Evolutionary conservation across 306 rosid species (phyloP).

Genomic region (Biancaea sappan): DNA sequence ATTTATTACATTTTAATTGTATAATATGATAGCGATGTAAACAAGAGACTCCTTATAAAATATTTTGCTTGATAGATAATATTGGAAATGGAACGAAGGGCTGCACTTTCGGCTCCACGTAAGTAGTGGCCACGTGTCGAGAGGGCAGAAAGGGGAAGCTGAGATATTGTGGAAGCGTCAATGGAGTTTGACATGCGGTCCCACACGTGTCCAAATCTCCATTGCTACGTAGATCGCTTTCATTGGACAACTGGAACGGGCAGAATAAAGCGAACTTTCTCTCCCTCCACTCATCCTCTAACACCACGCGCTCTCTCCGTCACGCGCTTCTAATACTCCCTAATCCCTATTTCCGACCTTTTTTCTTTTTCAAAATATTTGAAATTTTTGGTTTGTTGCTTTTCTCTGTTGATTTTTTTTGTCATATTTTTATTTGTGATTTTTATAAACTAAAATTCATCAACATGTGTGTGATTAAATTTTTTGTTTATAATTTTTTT

Average conservation of each 20-base stretch:
- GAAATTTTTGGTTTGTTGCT: no score
- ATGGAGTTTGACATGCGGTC: conserved; percentile 53
- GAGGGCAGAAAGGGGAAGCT: neutral
- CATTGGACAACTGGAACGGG: conserved; percentile 42
- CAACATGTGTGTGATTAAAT: no score
- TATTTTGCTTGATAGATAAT: no score
- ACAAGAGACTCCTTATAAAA: no score
- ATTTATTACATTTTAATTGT: no score
- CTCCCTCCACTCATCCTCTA: neutral
- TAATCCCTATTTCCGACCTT: no score
- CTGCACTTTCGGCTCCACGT: conserved; percentile 41
- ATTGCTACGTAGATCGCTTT: conserved; percentile 40
- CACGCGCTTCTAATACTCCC: conserved; percentile 19
- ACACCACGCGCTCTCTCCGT: neutral
- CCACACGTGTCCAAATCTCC: conserved; percentile 55
- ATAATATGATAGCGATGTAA: no score
- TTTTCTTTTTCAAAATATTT: neutral
- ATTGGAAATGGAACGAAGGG: no score
- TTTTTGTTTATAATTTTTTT: no score
- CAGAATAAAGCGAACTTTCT: conserved; percentile 29
- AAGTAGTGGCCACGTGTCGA: conserved; percentile 46
- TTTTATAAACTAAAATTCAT: no score
- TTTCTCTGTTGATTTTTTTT: no score
- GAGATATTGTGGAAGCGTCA: conserved; percentile 53
- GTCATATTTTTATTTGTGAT: no score